Conservation (phyloP, 2,329 filamentous ascomycete genomes). For the Aspergillus sergii region DNA sequence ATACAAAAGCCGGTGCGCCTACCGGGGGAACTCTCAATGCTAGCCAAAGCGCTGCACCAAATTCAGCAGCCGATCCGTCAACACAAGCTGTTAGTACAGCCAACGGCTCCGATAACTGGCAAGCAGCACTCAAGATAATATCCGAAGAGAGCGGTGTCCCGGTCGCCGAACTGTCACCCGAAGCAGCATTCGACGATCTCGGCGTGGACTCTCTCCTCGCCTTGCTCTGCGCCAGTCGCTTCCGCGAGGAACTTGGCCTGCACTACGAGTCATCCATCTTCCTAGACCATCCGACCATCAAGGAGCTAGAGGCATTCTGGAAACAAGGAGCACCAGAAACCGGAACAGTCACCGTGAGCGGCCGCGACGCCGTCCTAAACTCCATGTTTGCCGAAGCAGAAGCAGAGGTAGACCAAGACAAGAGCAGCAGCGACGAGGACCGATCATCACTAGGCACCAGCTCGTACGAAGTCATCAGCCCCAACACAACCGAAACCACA, state of each 20-base stretch:
- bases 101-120: conserved; percentile 27
- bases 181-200: conserved; percentile 62
- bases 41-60: not conserved
- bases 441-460: conserved; percentile 36
- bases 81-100: not conserved
- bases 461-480: conserved; percentile 29
- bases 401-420: not conserved
- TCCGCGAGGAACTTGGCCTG: conserved; percentile 63
- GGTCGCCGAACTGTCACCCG: conserved; percentile 59
- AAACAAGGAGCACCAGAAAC: conserved; percentile 30
- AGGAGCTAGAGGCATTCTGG: conserved; percentile 60
- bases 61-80: not conserved
- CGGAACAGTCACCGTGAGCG: conserved; percentile 10
- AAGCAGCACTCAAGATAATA: conserved; percentile 42
- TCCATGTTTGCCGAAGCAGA: conserved; percentile 23
- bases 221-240: conserved; percentile 61
- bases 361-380: conserved; percentile 26
- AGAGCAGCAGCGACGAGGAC: conserved; percentile 18
- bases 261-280: conserved; percentile 62
- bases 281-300: conserved; percentile 61
- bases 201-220: conserved; percentile 65
- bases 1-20: conserved; percentile 32
- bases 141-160: conserved; percentile 56
- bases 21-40: conserved; percentile 14
- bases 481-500: not conserved